Conservation (phyloP, 2,329 filamentous ascomycete genomes). For the Neofusicoccum umdonicola region DNA sequence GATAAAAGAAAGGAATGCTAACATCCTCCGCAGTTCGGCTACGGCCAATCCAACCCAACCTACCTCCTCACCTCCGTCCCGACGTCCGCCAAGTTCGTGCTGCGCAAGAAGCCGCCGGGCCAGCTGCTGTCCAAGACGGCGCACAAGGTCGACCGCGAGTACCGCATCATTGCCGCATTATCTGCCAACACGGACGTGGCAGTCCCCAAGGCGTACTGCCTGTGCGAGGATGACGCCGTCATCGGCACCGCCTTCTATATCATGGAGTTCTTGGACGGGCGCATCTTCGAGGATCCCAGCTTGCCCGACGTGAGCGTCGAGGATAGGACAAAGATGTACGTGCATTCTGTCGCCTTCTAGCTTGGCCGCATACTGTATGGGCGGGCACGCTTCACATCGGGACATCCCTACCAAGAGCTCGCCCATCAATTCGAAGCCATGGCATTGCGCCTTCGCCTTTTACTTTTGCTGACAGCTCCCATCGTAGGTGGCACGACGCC, state of each 20-base stretch:
- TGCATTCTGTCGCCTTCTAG: slow-evolving; percentile 4
- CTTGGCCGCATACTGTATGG: no score
- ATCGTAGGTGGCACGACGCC: slow-evolving; percentile 72
- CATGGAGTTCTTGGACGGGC: slow-evolving; percentile 92
- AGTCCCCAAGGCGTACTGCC: slow-evolving; percentile 76
- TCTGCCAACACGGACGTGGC: slow-evolving; percentile 71
- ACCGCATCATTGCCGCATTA: slow-evolving; percentile 83
- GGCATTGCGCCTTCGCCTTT: background rate
- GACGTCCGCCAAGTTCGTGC: slow-evolving; percentile 71
- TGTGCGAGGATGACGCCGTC: slow-evolving; percentile 78
- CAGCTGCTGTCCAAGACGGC: slow-evolving; percentile 88
- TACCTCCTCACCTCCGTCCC: slow-evolving; percentile 76
- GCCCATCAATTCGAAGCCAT: background rate
- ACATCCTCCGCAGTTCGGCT: slow-evolving; percentile 69
- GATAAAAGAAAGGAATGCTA: background rate
- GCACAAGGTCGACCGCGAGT: slow-evolving; percentile 95
- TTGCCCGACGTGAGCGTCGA: slow-evolving; percentile 69
- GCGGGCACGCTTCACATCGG: no score
- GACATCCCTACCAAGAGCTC: no score
- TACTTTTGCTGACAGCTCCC: background rate
- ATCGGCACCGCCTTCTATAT: slow-evolving; percentile 94
- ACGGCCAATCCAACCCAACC: slow-evolving; percentile 95
- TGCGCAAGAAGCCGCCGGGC: slow-evolving; percentile 98
- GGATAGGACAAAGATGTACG: slow-evolving; percentile 70
- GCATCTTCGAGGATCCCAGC: slow-evolving; percentile 86